Evolutionary conservation across 441 rosid species (phyloP), one percentile per base, ranked within the genome.

Genomic region (Eruca vesicaria): DNA sequence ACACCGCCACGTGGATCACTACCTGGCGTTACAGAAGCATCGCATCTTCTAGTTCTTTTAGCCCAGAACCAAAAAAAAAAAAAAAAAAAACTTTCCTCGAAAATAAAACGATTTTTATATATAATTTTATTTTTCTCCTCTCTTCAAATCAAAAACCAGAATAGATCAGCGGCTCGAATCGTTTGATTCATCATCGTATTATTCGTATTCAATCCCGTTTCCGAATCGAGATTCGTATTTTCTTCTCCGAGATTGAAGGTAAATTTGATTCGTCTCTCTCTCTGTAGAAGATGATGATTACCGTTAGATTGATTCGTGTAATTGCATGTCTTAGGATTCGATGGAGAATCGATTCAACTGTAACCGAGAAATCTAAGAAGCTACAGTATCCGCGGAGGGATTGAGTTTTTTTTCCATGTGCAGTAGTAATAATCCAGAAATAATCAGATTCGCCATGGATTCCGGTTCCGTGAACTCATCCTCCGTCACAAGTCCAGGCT

Each of bases 381-480:
- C 26, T 1, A 23, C n/a, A n/a, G n/a, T n/a, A n/a, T n/a, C n/a
- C n/a, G n/a, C n/a, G n/a, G n/a, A n/a, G n/a, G n/a, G n/a, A n/a
- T n/a, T n/a, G n/a, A n/a, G n/a, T n/a, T n/a, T n/a, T n/a, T n/a
- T n/a, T 23, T 20, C 80, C 88, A 86, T 85, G 87, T 87, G 92
- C 82, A 86, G 88, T 80, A 82, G 88, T 80, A 82, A 81, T 78
- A 61, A 65, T 55, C 69, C 58, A 36, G 78, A n/a, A n/a, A n/a
- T 2, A 43, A 59, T 56, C 12, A 19, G 58, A 60, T 61, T 48
- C 73, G 71, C 63, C 60, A 96, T 96, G 98, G 97, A 89, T 82
- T 75, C 84, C 21, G 83, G 66, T 71, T 82, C 86, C 9, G 55
- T 82, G 35, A 79, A 74, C 73, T 79, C 82, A 21, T 75, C 82